phyloP scores from a whole-genome alignment of 805 yeast species.

The Blastobotrys chiropterorum region DNA sequence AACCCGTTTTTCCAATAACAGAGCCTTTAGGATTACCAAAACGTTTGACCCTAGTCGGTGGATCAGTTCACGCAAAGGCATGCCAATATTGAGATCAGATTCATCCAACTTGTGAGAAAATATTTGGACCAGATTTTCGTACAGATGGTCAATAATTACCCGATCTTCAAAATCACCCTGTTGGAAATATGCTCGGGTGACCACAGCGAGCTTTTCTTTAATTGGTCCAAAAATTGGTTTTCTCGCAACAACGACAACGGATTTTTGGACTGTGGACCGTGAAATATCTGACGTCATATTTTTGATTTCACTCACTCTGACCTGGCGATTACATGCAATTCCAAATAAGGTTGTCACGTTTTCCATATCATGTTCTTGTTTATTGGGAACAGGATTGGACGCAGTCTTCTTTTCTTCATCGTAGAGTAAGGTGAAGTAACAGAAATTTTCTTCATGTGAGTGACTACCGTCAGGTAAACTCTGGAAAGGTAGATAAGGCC shows the following conservation, averaged over 20 bases:
- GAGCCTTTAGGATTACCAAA: conserved; percentile 65
- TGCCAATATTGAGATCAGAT: conserved; percentile 62
- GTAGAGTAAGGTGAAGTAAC: conserved; percentile 77
- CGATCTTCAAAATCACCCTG: conserved; percentile 74
- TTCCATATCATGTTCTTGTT: conserved; percentile 36
- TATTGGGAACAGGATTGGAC: conserved; percentile 38
- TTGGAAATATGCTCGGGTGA: conserved; percentile 77
- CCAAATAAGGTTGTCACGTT: conserved; percentile 77
- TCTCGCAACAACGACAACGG: conserved; percentile 77
- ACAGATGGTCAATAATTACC: conserved; percentile 59
- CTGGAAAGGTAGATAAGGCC: conserved; percentile 90
- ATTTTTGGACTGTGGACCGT: conserved; percentile 84
- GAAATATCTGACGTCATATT: conserved; percentile 59
- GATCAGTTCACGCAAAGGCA: conserved; percentile 62
- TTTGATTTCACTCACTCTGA: conserved; percentile 54
- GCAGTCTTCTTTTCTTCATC: conserved; percentile 46
- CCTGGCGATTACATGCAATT: conserved; percentile 86
- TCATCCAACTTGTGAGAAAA: conserved; percentile 38
- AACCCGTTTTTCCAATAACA: conserved; percentile 67
- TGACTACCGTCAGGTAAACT: conserved; percentile 97
- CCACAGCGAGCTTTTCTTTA: conserved; percentile 82
- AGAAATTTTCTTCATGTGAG: conserved; percentile 85
- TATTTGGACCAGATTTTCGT: conserved; percentile 46
- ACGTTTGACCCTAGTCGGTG: conserved; percentile 51
- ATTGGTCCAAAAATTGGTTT: conserved; percentile 82